Conservation (phyloP, 164 flowering plant species). For the Chloranthus sessilifolius region DNA sequence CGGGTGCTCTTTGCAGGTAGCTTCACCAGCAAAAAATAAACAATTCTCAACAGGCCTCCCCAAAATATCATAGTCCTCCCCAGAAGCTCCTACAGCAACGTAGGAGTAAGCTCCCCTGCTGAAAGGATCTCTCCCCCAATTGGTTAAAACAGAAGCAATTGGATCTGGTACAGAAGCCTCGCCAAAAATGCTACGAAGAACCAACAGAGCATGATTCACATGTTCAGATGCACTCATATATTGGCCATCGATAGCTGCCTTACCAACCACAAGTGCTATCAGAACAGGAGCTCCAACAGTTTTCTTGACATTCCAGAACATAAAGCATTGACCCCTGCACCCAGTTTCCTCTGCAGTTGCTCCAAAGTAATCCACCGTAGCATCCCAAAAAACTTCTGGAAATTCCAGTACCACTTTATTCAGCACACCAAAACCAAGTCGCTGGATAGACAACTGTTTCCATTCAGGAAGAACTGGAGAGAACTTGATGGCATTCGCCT, state of each 20-base stretch:
- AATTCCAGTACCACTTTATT: slow-evolving; percentile 92
- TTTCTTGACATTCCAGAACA: slow-evolving; percentile 98
- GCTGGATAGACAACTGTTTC: slow-evolving; percentile 71
- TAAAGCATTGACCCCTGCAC: slow-evolving; percentile 84
- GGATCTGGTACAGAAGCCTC: slow-evolving; percentile 78
- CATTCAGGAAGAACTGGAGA: slow-evolving; percentile 84
- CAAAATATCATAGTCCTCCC: slow-evolving; percentile 94
- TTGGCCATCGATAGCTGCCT: slow-evolving; percentile 87
- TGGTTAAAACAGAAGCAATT: slow-evolving; percentile 90
- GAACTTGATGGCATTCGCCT: slow-evolving; percentile 77
- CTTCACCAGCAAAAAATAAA: slow-evolving; percentile 99
- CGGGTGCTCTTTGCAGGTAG: slow-evolving; percentile 99
- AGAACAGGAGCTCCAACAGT: slow-evolving; percentile 97
- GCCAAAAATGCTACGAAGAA: slow-evolving; percentile 91
- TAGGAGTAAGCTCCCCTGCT: slow-evolving; percentile 96
- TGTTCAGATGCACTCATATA: slow-evolving; percentile 56
- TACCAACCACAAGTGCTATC: slow-evolving; percentile 91
- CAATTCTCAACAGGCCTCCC: slow-evolving; percentile 90
- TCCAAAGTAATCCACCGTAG: slow-evolving; percentile 94
- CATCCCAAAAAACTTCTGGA: slow-evolving; percentile 94
- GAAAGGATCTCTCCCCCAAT: slow-evolving; percentile 98
- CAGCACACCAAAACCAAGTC: slow-evolving; percentile 96
- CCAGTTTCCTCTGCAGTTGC: slow-evolving; percentile 91
- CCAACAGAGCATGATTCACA: slow-evolving; percentile 74
- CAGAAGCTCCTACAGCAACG: slow-evolving; percentile 97